Conservation (phyloP, 2,329 filamentous ascomycete genomes). For the Emericellopsis atlantica region DNA sequence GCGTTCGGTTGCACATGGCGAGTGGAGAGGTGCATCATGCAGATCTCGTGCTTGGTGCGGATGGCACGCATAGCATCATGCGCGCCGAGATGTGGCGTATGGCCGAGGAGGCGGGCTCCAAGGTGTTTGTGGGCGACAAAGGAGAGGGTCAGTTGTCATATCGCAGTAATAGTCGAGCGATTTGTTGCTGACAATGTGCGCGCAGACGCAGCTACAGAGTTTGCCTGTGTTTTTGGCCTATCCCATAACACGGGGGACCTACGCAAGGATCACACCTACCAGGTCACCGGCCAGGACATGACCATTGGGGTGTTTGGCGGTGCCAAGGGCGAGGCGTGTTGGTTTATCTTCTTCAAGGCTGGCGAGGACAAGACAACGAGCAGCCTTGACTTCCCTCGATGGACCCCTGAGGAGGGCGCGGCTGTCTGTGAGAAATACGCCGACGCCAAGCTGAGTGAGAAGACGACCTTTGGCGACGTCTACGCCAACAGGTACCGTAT, state of each 20-base stretch:
- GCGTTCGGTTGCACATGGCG: neutral
- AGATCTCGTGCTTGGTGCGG: constrained; percentile 2
- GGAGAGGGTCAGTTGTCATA: neutral
- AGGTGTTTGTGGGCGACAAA: neutral
- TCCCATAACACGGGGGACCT: neutral
- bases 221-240: neutral
- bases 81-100: constrained; percentile 2
- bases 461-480: constrained; percentile 1
- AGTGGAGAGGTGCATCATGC: neutral
- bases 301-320: neutral
- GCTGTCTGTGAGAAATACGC: neutral
- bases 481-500: neutral
- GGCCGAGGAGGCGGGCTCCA: neutral
- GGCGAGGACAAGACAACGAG: neutral
- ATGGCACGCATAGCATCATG: constrained; percentile 2
- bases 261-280: neutral
- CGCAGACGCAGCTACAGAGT: neutral
- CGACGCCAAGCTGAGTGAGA: neutral
- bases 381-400: neutral
- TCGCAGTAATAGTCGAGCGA: neutral
- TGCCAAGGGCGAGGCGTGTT: neutral
- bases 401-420: neutral
- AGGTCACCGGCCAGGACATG: neutral
- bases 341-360: constrained; percentile 1
- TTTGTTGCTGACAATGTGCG: neutral